phyloP scores from a whole-genome alignment of 2,329 filamentous ascomycete genomes.

The Aspergillus sp. region DNA sequence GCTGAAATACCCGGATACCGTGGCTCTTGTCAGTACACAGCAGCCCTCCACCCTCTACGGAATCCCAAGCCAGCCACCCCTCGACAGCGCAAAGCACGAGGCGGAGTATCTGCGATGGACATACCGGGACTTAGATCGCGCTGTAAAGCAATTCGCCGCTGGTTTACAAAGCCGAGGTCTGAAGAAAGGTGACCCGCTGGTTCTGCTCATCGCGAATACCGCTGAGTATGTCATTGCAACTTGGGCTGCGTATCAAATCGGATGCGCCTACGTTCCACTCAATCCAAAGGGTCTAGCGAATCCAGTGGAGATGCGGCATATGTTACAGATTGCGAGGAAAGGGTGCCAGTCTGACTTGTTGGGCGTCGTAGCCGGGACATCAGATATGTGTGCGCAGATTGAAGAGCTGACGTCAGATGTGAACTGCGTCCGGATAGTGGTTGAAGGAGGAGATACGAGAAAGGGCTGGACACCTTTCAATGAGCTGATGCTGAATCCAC shows the following conservation, averaged over 20 bases:
- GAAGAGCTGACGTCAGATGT: background rate
- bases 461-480: background rate
- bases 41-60: background rate
- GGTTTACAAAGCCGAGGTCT: background rate
- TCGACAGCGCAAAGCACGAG: background rate
- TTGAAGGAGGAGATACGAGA: background rate
- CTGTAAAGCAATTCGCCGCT: background rate
- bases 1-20: too few relatives aligned
- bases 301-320: background rate
- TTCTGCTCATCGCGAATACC: background rate
- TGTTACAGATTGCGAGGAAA: background rate
- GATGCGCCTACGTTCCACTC: background rate
- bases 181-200: background rate
- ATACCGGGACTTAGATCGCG: background rate
- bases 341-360: background rate
- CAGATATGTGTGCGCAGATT: background rate
- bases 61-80: background rate
- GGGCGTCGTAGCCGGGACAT: background rate
- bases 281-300: background rate
- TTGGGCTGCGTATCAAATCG: background rate
- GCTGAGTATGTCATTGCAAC: background rate
- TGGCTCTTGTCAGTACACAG: background rate
- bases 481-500: background rate
- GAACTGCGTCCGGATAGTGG: background rate
- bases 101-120: background rate